Percentiles rank a stretch among this genome's conserved stretches.
Evolutionary conservation across 2,329 filamentous ascomycete genomes (phyloP).

Genomic region (Pseudogymnoascus sp.): DNA sequence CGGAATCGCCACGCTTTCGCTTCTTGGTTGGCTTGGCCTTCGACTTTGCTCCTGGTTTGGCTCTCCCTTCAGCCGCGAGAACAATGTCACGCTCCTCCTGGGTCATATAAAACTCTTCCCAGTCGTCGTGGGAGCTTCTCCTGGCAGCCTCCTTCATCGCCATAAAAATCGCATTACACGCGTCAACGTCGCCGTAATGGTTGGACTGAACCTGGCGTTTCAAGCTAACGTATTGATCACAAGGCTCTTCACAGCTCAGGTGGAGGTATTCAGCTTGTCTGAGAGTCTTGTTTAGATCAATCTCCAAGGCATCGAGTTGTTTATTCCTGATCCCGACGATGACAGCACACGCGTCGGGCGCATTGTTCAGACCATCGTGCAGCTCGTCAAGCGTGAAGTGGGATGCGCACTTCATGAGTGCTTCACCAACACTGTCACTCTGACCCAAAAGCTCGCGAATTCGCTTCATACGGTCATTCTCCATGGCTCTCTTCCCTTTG

Average conservation of each 20-base stretch:
- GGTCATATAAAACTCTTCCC: constrained; percentile 23
- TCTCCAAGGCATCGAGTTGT: constrained; percentile 19
- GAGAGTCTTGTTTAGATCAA: constrained; percentile 19
- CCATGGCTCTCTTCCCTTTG: constrained; percentile 29
- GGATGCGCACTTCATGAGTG: constrained; percentile 41
- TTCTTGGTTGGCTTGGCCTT: constrained; percentile 8
- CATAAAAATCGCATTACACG: not conserved
- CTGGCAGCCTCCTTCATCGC: constrained; percentile 13
- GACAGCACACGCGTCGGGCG: constrained; percentile 26
- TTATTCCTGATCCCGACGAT: constrained; percentile 26
- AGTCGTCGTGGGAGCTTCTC: constrained; percentile 22
- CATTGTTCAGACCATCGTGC: constrained; percentile 24
- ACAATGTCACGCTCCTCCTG: constrained; percentile 4
- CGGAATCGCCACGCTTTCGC: constrained; percentile 7
- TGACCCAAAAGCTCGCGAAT: constrained; percentile 39
- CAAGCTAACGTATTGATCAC: constrained; percentile 25
- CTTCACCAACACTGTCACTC: constrained; percentile 41
- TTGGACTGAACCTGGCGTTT: constrained; percentile 2
- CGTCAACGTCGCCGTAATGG: constrained; percentile 7
- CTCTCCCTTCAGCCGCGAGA: not conserved
- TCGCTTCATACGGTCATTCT: constrained; percentile 31
- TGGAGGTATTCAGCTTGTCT: constrained; percentile 27
- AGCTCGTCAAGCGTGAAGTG: constrained; percentile 27
- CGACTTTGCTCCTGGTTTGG: constrained; percentile 1
- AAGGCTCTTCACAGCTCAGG: constrained; percentile 18